phyloP scores from a whole-genome alignment of 2,329 filamentous ascomycete genomes.

The Fusarium pseudonygamai region DNA sequence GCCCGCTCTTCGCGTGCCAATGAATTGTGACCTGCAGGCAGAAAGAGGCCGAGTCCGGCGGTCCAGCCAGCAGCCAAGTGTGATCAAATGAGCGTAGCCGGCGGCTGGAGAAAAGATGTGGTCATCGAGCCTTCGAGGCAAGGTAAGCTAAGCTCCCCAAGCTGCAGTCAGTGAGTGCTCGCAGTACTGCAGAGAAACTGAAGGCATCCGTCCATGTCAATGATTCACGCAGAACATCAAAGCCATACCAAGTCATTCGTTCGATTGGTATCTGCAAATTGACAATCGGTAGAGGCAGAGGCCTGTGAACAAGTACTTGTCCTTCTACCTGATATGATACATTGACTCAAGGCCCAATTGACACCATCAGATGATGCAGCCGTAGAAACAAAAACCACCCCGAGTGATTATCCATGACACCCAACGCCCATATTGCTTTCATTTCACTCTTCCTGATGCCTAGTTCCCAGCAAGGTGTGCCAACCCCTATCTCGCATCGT shows the following conservation, averaged over 20 bases:
- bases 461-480: neutral
- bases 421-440: slow-evolving; percentile 32
- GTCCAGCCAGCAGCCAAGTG: neutral
- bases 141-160: neutral
- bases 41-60: slow-evolving; percentile 26
- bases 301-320: neutral
- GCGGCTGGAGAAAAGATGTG: neutral
- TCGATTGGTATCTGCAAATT: neutral
- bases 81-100: neutral
- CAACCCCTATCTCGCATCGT: neutral
- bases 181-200: neutral
- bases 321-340: slow-evolving; percentile 6
- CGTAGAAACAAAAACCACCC: slow-evolving; percentile 5
- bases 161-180: neutral
- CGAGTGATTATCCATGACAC: slow-evolving; percentile 30
- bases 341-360: slow-evolving; percentile 7
- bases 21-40: slow-evolving; percentile 6
- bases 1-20: slow-evolving; percentile 12
- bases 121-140: neutral
- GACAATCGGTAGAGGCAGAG: neutral
- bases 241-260: neutral
- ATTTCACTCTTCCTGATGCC: neutral
- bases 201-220: neutral
- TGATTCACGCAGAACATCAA: neutral
- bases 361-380: neutral